Evolutionary conservation across 2,329 filamentous ascomycete species (phyloP).

Genomic region (Leptographium radiaticola): DNA sequence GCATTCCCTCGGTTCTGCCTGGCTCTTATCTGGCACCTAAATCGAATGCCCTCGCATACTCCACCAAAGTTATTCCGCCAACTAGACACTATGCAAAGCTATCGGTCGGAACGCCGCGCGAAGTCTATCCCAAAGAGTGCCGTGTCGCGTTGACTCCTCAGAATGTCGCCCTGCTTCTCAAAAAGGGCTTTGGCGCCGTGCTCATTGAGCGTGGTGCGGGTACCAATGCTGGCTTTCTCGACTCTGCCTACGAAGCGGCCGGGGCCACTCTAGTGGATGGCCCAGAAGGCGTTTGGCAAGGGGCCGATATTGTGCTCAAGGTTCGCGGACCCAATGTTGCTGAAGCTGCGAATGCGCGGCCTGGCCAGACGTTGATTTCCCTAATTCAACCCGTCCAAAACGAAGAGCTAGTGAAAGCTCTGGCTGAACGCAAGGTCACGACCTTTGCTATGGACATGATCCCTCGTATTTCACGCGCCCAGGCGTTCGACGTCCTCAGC

Average conservation of each 20-base stretch:
- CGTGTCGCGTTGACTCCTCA: slow-evolving; percentile 76
- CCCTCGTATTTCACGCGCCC: slow-evolving; percentile 76
- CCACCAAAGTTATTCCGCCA: slow-evolving; percentile 26
- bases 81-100: slow-evolving; percentile 56
- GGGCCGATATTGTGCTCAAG: slow-evolving; percentile 71
- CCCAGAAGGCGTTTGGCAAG: slow-evolving; percentile 54
- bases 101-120: slow-evolving; percentile 65
- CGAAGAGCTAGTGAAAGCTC: slow-evolving; percentile 56
- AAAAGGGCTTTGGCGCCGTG: slow-evolving; percentile 70
- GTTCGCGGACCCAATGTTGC: slow-evolving; percentile 61
- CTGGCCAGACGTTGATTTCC: slow-evolving; percentile 64
- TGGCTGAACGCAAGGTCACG: slow-evolving; percentile 59
- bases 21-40: slow-evolving; percentile 10
- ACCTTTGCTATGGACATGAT: slow-evolving; percentile 89
- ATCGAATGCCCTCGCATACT: slow-evolving; percentile 19
- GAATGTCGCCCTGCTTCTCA: slow-evolving; percentile 69
- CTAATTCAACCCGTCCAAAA: slow-evolving; percentile 78
- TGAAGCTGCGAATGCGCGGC: slow-evolving; percentile 55
- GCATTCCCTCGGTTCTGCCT: slow-evolving; percentile 24
- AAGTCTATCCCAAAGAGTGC: slow-evolving; percentile 66
- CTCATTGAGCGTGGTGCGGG: slow-evolving; percentile 76
- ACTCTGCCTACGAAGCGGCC: slow-evolving; percentile 62
- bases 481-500: slow-evolving; percentile 77
- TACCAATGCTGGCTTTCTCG: slow-evolving; percentile 59
- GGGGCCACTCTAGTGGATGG: slow-evolving; percentile 63